Evolutionary conservation across 148 eudicot species (phyloP).

Genomic region (Fagopyrum homotropicum): DNA sequence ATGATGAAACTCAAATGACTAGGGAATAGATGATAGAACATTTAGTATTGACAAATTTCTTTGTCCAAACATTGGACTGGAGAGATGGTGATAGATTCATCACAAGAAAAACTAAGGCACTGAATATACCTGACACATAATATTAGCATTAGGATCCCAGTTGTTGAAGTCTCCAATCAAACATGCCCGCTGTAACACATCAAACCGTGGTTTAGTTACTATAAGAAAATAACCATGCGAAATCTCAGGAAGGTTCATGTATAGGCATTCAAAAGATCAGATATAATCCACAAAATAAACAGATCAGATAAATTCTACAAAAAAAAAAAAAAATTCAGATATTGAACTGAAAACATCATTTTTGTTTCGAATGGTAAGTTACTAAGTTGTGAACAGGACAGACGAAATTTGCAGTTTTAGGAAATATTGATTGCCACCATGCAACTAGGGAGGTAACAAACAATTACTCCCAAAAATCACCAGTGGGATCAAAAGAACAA

Average conservation of each 20-base stretch:
- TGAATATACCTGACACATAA: constrained; percentile 74
- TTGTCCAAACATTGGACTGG: neutral
- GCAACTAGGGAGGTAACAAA: neutral
- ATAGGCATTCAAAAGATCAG: neutral
- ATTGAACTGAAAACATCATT: neutral
- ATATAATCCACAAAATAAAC: too few relatives aligned
- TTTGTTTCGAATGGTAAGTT: neutral
- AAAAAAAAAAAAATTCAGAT: neutral
- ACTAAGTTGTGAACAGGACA: neutral
- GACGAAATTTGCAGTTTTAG: neutral
- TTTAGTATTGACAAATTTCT: neutral
- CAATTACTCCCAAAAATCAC: neutral
- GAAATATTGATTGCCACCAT: neutral
- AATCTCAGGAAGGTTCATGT: neutral
- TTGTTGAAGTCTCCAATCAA: constrained; percentile 97
- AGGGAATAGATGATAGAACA: neutral
- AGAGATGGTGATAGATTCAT: neutral
- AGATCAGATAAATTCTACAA: neutral
- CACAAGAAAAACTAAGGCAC: neutral
- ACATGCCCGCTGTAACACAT: constrained; percentile 54
- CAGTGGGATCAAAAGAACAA: neutral
- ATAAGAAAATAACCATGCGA: neutral
- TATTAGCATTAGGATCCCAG: constrained; percentile 91
- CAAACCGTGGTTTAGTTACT: neutral
- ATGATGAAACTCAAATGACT: neutral